These are phyloP conservation scores for Blastobotrys capitulatus DNA, from an alignment of 1,139 yeast species.

Conservation along the genomic window DNA sequence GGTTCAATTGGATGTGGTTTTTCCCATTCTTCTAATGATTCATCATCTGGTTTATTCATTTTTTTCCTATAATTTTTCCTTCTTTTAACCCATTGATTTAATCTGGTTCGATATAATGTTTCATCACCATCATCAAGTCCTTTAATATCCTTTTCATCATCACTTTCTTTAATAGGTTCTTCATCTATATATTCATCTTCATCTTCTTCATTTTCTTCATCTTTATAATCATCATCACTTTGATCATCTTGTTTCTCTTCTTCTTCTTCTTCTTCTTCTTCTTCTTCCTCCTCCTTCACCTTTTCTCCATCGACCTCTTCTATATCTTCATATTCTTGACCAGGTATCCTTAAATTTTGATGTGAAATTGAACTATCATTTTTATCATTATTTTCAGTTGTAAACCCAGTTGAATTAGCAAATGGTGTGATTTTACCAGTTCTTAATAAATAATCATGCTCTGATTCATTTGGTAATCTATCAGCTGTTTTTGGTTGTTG, in stretches of 20 bases:
- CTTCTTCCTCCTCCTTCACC: conserved; percentile 7
- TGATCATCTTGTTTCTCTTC: conserved; percentile 7
- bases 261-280: conserved; percentile 19
- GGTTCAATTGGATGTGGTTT: conserved; percentile 72
- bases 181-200: conserved; percentile 18
- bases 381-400: conserved; percentile 15
- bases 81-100: conserved; percentile 52
- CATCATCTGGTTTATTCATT: conserved; percentile 22
- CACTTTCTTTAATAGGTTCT: conserved; percentile 24
- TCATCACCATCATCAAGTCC: conserved; percentile 82
- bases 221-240: conserved; percentile 13
- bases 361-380: conserved; percentile 31
- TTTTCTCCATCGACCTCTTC: conserved; percentile 8
- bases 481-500: conserved; percentile 23
- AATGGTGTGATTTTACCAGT: conserved; percentile 95
- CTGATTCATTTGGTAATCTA: conserved; percentile 60
- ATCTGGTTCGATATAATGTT: conserved; percentile 49
- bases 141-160: conserved; percentile 32
- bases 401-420: conserved; percentile 61
- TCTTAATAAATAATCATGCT: conserved; percentile 72
- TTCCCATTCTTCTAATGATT: conserved; percentile 50
- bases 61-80: conserved; percentile 27
- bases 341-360: conserved; percentile 43
- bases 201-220: conserved; percentile 19
- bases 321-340: conserved; percentile 29